phyloP scores from a whole-genome alignment of 2,329 filamentous ascomycete species.

The Pseudogymnoascus sp. region DNA sequence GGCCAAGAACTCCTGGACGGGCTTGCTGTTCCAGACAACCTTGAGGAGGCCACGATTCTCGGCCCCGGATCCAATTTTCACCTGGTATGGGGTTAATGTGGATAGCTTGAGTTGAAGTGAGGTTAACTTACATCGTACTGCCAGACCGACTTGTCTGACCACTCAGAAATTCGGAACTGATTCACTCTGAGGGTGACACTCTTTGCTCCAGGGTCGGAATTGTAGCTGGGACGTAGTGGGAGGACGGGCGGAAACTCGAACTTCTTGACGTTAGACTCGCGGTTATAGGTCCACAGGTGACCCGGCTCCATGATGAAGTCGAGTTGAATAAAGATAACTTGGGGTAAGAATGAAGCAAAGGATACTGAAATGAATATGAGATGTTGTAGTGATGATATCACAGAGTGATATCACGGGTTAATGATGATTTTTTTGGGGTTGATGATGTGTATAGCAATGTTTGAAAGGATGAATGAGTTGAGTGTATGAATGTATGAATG shows the following conservation, averaged over 20 bases:
- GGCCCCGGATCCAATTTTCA: conserved; percentile 53
- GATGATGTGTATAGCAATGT: neutral
- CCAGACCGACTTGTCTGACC: conserved; percentile 54
- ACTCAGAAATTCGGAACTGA: conserved; percentile 58
- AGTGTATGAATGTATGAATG: neutral
- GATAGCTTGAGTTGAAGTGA: conserved; percentile 3
- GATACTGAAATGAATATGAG: conserved; percentile 17
- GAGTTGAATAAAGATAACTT: conserved; percentile 12
- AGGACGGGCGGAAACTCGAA: conserved; percentile 20
- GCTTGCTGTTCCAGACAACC: conserved; percentile 64
- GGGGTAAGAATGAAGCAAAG: conserved; percentile 2
- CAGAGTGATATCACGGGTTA: neutral
- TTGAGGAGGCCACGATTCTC: conserved; percentile 58
- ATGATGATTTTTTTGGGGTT: neutral
- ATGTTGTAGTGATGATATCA: conserved; percentile 25
- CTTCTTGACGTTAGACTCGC: conserved; percentile 23
- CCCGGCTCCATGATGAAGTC: conserved; percentile 22
- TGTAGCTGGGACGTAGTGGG: conserved; percentile 39
- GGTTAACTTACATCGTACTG: conserved; percentile 71
- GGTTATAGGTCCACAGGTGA: conserved; percentile 22
- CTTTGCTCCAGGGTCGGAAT: conserved; percentile 44
- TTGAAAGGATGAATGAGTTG: neutral
- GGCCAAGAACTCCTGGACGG: conserved; percentile 47
- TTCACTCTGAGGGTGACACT: conserved; percentile 52
- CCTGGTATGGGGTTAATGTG: conserved; percentile 34